phyloP scores from a whole-genome alignment of 1,139 yeast species.

The Groenewaldozyma auringiensis region DNA sequence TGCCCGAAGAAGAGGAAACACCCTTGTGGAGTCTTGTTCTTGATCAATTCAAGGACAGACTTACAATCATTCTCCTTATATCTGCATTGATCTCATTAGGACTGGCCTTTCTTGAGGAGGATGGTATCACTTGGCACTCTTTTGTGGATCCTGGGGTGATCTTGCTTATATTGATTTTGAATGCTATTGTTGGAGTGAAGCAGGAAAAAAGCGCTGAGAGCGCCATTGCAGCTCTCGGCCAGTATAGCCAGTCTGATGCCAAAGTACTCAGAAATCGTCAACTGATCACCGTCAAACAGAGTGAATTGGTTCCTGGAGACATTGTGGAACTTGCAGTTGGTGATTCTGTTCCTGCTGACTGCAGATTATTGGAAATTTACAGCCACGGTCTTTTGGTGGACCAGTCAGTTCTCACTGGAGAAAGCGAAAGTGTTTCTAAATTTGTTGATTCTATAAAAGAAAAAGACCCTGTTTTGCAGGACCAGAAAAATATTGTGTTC shows the following conservation, averaged over 20 bases:
- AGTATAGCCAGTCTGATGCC: conserved; percentile 34
- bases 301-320: conserved; percentile 44
- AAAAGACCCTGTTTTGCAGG: conserved; percentile 38
- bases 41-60: conserved; percentile 35
- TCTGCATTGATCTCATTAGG: conserved; percentile 36
- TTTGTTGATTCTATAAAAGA: conserved; percentile 24
- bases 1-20: conserved; percentile 32
- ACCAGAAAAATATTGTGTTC: conserved; percentile 40
- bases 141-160: conserved; percentile 37
- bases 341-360: conserved; percentile 43
- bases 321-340: conserved; percentile 40
- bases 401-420: conserved; percentile 46
- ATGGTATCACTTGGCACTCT: conserved; percentile 29
- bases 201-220: conserved; percentile 38
- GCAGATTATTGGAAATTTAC: conserved; percentile 31
- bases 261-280: conserved; percentile 38
- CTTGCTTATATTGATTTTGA: conserved; percentile 32
- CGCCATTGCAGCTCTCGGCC: conserved; percentile 35
- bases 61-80: conserved; percentile 32
- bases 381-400: conserved; percentile 40
- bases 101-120: conserved; percentile 31
- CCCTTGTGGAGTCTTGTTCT: conserved; percentile 32
- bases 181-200: conserved; percentile 38
- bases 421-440: conserved; percentile 39
- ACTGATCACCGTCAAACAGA: conserved; percentile 34